Base-by-base conservation (phyloP, 1,139 yeast species). In the Tardiomyces depauwii region DNA sequence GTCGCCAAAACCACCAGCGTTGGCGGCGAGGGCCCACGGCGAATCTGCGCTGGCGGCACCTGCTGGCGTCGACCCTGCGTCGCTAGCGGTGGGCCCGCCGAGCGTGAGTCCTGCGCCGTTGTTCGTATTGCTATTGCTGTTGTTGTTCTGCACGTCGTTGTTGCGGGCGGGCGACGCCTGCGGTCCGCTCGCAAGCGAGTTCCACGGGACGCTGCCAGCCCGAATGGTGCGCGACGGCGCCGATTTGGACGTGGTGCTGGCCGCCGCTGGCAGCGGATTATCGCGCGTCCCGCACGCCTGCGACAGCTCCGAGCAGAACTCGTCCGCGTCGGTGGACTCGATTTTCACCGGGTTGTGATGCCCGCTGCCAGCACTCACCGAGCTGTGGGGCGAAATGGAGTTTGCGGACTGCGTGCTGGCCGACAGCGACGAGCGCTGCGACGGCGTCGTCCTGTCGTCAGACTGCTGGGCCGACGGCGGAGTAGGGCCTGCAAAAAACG, bases 281-380 rank as follows among this genome's bases (percentile, higher is more conserved):
- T 71, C 71, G 58, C 72, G 79, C n/a, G 81, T 81, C 16, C 96
- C 96, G 64, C 97, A 89, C 0, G 89, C 96, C 60, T 79, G 75
- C 51, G 77, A 76, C 55, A 89, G 71, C 56, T 80, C 77, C 25
- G 74, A 76, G 60, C 97, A 89, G 59, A 89, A 89, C 43, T 80
- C 81, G 25, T 28, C 36, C 13, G 45, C 40, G 21, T 28, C 36
- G 16, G 45, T 41, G 18, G 28, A 6, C 14, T 18, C 18, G 13
- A 21, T 14, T 10, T 30, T 30, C 5, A 30, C 11, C 25, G 25
- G 25, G 7, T 21, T 21, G 16, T 30, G 36, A 3, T 14, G 16
- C n/a, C 5, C 10, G n/a, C 16, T 13, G 16, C 36, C 10, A 11
- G 61, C 42, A 11, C 55, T 39, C 11, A 44, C 42, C 12, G 50